These are phyloP conservation scores for Saccharomyces uvarum DNA, from an alignment of 1,139 yeast genomes.

Conservation along the genomic window DNA sequence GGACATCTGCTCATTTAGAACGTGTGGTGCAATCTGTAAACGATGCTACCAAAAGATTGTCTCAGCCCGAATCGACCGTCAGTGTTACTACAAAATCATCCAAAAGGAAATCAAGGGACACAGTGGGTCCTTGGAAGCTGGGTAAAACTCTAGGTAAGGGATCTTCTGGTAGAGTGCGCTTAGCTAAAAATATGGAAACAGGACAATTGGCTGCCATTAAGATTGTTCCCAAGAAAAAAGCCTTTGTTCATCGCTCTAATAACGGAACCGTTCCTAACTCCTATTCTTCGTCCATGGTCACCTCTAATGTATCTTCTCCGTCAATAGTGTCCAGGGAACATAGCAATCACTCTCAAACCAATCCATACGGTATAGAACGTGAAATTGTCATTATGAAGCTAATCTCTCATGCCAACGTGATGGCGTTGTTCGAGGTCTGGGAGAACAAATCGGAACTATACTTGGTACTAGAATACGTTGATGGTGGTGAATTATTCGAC, in stretches of 20 bases:
- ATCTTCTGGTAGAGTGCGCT: slow-evolving; percentile 69
- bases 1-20: slow-evolving; percentile 24
- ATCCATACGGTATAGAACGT: slow-evolving; percentile 70
- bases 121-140: slow-evolving; percentile 71
- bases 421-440: slow-evolving; percentile 76
- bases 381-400: slow-evolving; percentile 79
- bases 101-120: slow-evolving; percentile 30
- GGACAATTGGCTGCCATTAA: slow-evolving; percentile 78
- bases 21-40: slow-evolving; percentile 40
- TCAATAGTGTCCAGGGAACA: slow-evolving; percentile 10
- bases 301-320: slow-evolving; percentile 14
- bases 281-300: slow-evolving; percentile 7
- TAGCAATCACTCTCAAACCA: slow-evolving; percentile 6
- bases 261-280: slow-evolving; percentile 9
- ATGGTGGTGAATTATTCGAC: slow-evolving; percentile 77
- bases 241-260: not conserved
- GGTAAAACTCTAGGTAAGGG: slow-evolving; percentile 79
- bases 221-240: slow-evolving; percentile 53
- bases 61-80: slow-evolving; percentile 36
- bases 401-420: slow-evolving; percentile 66
- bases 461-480: slow-evolving; percentile 69
- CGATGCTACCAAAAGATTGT: slow-evolving; percentile 55
- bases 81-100: slow-evolving; percentile 25
- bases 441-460: slow-evolving; percentile 71
- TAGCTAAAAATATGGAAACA: slow-evolving; percentile 60